Conservation (phyloP, 1,139 yeast species). For the Taphrina wiesneri region DNA sequence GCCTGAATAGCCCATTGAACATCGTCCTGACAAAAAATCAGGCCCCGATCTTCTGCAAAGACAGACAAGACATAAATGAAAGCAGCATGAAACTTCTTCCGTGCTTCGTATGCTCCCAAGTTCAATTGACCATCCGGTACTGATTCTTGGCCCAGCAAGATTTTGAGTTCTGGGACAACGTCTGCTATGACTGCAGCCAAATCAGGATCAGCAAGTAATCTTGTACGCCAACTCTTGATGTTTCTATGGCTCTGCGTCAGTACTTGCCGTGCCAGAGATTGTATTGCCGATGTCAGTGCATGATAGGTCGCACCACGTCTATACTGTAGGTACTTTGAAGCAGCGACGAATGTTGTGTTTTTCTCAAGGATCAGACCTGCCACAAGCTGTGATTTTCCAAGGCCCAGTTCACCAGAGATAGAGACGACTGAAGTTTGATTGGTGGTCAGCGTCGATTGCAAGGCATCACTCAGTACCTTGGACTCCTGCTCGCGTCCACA, state of each 20-base stretch:
- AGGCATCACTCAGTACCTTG: not conserved
- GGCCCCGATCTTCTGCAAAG: not conserved
- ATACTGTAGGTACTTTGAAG: slow-evolving; percentile 5
- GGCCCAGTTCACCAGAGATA: slow-evolving; percentile 3
- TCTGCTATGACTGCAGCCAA: not conserved
- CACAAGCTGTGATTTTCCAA: slow-evolving; percentile 18
- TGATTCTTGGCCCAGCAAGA: slow-evolving; percentile 1
- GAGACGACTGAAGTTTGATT: not conserved
- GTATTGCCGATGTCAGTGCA: slow-evolving; percentile 5
- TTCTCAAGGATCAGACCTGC: not conserved
- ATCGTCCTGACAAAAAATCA: slow-evolving; percentile 8
- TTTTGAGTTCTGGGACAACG: slow-evolving; percentile 4
- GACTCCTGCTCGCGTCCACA: slow-evolving; percentile 16
- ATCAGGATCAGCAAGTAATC: not conserved
- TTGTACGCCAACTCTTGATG: slow-evolving; percentile 8
- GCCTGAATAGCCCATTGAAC: slow-evolving; percentile 22
- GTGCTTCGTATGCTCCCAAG: not conserved
- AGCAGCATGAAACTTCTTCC: slow-evolving; percentile 1
- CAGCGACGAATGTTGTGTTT: not conserved
- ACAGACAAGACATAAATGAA: slow-evolving; percentile 1
- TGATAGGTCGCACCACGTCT: slow-evolving; percentile 4
- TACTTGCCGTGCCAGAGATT: slow-evolving; percentile 4
- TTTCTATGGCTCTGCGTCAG: not conserved
- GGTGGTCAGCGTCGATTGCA: not conserved
- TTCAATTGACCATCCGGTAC: not conserved